Base-by-base conservation (phyloP, 345 rosid species). In the Lumnitzera littorea region DNA sequence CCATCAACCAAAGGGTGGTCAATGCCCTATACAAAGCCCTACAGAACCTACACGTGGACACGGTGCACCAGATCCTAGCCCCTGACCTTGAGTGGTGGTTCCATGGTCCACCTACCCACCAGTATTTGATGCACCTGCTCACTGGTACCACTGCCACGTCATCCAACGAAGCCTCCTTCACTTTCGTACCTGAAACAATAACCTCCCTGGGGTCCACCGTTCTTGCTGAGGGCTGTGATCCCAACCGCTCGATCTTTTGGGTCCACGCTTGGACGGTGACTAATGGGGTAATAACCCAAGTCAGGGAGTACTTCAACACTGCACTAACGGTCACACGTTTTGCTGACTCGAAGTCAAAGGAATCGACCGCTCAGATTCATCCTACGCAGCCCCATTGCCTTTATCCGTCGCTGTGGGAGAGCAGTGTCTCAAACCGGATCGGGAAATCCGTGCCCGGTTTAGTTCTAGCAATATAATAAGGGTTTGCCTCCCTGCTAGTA, bases 41-140 rank as follows among this genome's bases (percentile, higher is more conserved):
- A 50, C 82, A 66, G 56, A 60, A 74, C 31, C 89, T 85, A 13
- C 87, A 90, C 97, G 85, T 80, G 0, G 64, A 69, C 46, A 80
- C 85, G 1, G 89, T 91, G 12, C 84, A 75, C 82, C 68, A 71
- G 69, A 80, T 86, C 73, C 74, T 88, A 1, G 84, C 88, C 24
- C 74, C 86, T 8, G 94, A 91, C 61, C 96, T 91, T 55, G 96
- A 91, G 77, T 86, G 88, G 78, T 91, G 98, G 98, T 91, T 91
- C 69, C 98, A 91, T 53, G 98, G 98, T 16, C 98, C 98, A 15
- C 98, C 96, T 2, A 68, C 91, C 15, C 87, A 86, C 81, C 98
- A 91, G 84, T 88, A 36, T 36, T 41, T 91, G 91, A 91, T 88
- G 96, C 96, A 78, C 78, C 72, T 82, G 15, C 91, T 91, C 68